Evolutionary conservation across 805 yeast species (phyloP), one percentile per base, ranked within the genome.

Genomic region (Candida tibetensis): DNA sequence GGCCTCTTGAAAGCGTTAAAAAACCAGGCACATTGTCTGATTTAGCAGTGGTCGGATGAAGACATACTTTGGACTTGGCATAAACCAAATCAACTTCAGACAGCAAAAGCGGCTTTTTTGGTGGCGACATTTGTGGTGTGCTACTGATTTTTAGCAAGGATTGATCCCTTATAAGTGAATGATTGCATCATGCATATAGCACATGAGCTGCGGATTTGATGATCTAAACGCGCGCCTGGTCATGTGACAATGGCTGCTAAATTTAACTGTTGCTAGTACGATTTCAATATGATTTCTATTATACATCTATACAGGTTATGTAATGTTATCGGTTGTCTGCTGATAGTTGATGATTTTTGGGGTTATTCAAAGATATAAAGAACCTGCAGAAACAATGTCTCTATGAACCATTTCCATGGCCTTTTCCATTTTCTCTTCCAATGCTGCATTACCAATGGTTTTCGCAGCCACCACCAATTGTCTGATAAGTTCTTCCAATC

Each of bases 341-440:
- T n/a, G n/a, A n/a, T n/a, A n/a, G n/a, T n/a, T n/a, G n/a, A n/a
- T n/a, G n/a, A n/a, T n/a, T n/a, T n/a, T n/a, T n/a, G n/a, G n/a
- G n/a, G n/a, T 10, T 28, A 28, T n/a, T 39, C 71, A 76, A 52
- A 77, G 66, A 63, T 93, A 93, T 70, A 93, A 73, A 3, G 97
- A 89, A 18, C 96, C 96, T 17, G 98, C 98, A 48, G 95, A 84
- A 37, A 93, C 98, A 47, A 93, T 85, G 62, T 90, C 98, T 66
- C 99, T 85, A 58, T 90, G 96, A 41, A 93, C 88, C 57, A 91
- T 66, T 52, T 81, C 90, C 47, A 83, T 72, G 3, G 95, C 85
- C 52, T 81, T 77, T 40, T 82, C 90, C 95, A 93, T 89, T 60
- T 93, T 91, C 41, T 77, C 82, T 59, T 85, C 90, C 47, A 93